These are phyloP conservation scores for Vigna trinervia DNA, from an alignment of 306 rosid species.

Conservation along the genomic window DNA sequence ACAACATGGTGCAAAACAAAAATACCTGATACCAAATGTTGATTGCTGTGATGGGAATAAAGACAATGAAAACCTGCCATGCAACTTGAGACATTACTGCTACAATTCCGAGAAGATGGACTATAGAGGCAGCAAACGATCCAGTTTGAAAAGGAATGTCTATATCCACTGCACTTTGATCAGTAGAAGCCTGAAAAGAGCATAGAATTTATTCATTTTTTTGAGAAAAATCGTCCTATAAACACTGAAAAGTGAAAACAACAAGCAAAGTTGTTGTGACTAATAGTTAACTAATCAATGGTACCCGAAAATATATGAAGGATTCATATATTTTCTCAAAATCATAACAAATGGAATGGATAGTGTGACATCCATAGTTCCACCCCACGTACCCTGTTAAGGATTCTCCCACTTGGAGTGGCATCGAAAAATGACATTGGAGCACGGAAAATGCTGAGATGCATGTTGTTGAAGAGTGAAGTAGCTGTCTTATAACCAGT, in stretches of 20 bases:
- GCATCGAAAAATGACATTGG: slow-evolving; percentile 79
- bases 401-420: slow-evolving; percentile 74
- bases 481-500: slow-evolving; percentile 67
- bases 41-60: slow-evolving; percentile 45
- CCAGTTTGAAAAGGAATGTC: slow-evolving; percentile 14
- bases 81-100: slow-evolving; percentile 51
- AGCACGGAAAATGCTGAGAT: slow-evolving; percentile 62
- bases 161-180: slow-evolving; percentile 43
- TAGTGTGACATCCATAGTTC: neutral
- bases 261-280: neutral
- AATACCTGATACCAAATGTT: slow-evolving; percentile 51
- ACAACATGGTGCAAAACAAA: neutral
- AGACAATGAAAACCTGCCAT: slow-evolving; percentile 51
- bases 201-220: neutral
- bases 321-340: neutral
- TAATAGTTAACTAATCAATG: neutral
- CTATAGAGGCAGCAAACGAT: slow-evolving; percentile 6
- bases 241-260: neutral
- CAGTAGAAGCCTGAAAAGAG: slow-evolving; percentile 43
- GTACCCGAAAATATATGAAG: neutral
- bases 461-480: slow-evolving; percentile 66
- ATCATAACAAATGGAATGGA: neutral
- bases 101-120: slow-evolving; percentile 42
- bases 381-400: slow-evolving; percentile 61
- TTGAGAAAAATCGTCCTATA: neutral